Percentiles rank a stretch among this genome's conserved stretches.
These are phyloP conservation scores for Firmiana major DNA, from an alignment of 345 rosid genomes.

Conservation along the genomic window DNA sequence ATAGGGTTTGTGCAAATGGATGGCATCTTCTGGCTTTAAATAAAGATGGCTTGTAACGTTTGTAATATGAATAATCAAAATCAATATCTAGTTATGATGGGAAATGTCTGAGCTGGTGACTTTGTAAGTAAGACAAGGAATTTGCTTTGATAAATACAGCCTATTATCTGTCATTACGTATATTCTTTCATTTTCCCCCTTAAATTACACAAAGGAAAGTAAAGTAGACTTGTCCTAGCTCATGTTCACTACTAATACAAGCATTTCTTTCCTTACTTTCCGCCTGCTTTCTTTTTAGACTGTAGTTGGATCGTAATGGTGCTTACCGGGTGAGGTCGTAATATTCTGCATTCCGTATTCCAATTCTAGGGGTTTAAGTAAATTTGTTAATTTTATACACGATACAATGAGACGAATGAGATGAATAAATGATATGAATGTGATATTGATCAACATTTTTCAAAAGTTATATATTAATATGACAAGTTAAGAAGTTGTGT, in stretches of 20 bases:
- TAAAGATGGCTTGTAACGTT: conserved; percentile 2
- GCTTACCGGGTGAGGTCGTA: neutral
- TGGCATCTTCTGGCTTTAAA: conserved; percentile 6
- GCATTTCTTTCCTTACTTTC: neutral
- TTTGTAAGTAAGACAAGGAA: neutral
- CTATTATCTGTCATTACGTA: neutral
- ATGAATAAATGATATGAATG: no score
- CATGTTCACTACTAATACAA: neutral
- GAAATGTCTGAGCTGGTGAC: neutral
- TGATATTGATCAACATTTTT: no score
- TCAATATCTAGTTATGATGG: neutral
- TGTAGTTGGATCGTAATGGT: neutral
- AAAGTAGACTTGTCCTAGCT: neutral
- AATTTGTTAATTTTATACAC: no score
- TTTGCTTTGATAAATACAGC: neutral
- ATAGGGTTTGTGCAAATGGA: neutral
- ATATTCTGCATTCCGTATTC: neutral
- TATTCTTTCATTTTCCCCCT: neutral
- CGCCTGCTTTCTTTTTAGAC: neutral
- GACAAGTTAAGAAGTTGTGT: no score
- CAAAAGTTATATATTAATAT: no score
- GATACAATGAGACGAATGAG: no score
- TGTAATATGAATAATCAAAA: neutral
- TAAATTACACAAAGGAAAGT: neutral
- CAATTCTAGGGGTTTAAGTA: no score